Base-by-base conservation (phyloP, 108 stramenopile species). In the Phaeodactylum tricornutum region DNA sequence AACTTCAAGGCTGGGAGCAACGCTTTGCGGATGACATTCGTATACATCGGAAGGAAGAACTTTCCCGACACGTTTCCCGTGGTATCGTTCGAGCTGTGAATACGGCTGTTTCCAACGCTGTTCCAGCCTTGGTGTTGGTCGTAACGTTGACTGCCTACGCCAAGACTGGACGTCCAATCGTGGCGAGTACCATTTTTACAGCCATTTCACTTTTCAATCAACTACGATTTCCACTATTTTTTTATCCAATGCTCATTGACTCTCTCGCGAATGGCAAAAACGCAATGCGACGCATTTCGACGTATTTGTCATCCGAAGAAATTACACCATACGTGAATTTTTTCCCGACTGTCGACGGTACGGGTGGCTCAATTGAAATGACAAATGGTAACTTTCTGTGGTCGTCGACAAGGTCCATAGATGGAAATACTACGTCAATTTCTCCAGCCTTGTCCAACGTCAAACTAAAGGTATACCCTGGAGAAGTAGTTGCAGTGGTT, bases 171-270 rank as follows among this genome's bases (percentile, higher is more conserved):
- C 59, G 55, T 7, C 72, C 80, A 2, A 71, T 89, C 26, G 62
- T 78, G 2, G 87, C 82, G 11, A 70, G 73, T 26, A 90, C 84
- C 28, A 85, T 93, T 34, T 96, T 92, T 58, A 93, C 95, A 12
- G 82, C 92, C 6, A 85, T 96, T 16, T 68, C 84, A n/a, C 61
- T 93, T 16, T 93, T 96, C 69, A 90, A 96, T 72, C 91, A 94
- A 53, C 59, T 96, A 1, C 79, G 94, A 7, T 84, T 84, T 64
- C 85, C 87, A n/a, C 56, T 93, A 0, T 70, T 89, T 37, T 89
- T 89, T 41, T 89, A 82, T 47, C 87, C 87, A 11, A 89, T 84
- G 82, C 48, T 84, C 30, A 77, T 89, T 36, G 78, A 81, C 53
- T 66, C 74, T 0, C 47, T 84, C 35, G 81, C 77, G 4, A 84